Evolutionary conservation across 169 alveolate genomes (phyloP), one percentile per base, ranked within the genome.

Genomic region (Plasmodium adleri): DNA sequence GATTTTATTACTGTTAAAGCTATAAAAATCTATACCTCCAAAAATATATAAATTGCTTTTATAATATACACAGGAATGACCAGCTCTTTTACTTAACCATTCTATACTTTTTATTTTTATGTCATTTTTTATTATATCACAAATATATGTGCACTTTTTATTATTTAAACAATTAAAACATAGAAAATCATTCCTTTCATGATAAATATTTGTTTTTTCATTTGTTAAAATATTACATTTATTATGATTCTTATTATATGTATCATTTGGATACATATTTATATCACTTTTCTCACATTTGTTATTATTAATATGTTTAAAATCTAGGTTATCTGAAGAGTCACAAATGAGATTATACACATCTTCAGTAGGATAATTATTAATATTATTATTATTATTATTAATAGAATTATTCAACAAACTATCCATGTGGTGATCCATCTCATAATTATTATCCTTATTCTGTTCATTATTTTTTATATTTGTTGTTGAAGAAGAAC

Each of bases 51-150:
- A 47, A 47, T 85, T 85, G 15, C 63, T 71, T 85, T 85, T 85
- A 85, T 85, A 85, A 85, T 85, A 85, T 22, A 26, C 63, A 73
- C 92, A 85, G 10, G 92, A 28, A 54, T 85, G 92, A 2, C 92
- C 92, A 32, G 92, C 92, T 59, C 92, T 47, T 60, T 47, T 85
- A 17, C 78, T 58, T 49, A 85, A 54, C 92, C 92, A 85, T 28
- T 58, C 26, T 32, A 85, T 20, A 4, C 74, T 70, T 62, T 45
- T 59, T 26, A 85, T 70, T 28, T 62, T 70, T 52, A 85, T 66
- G 56, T 64, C 58, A 7, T 71, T 85, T 24, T 72, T 26, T 71
- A 71, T 24, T n/a, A 85, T 13, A 26, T 47, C 56, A 39, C 92
- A 85, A 7, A 85, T 71, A 47, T 85, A 85, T 59, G n/a, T 85